phyloP scores from a whole-genome alignment of 169 alveolate genomes.

The Eimeria acervulina region DNA sequence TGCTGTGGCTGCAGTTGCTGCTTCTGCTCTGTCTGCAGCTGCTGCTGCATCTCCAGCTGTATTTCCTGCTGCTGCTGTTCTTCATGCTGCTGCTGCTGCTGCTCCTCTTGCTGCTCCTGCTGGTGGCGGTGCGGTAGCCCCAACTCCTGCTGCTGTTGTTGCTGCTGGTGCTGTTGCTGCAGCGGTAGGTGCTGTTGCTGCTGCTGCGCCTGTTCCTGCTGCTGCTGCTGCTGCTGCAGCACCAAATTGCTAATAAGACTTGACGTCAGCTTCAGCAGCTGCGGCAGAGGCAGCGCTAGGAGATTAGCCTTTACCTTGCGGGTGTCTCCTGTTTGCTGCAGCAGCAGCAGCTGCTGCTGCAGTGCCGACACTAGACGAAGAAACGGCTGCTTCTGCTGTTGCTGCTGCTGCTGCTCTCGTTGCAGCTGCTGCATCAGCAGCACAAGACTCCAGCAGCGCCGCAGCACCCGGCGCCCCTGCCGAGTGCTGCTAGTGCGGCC shows the following conservation, averaged over 20 bases:
- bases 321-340: slow-evolving; percentile 32
- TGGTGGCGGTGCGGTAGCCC: background rate
- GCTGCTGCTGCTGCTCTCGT: slow-evolving; percentile 50
- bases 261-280: slow-evolving; percentile 16
- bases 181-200: slow-evolving; percentile 14
- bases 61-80: slow-evolving; percentile 7
- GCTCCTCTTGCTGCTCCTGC: background rate
- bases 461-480: slow-evolving; percentile 24
- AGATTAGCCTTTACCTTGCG: background rate
- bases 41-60: background rate
- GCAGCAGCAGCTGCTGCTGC: slow-evolving; percentile 80
- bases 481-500: background rate
- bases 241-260: background rate
- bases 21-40: background rate
- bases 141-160: background rate
- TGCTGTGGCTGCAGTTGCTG: slow-evolving; percentile 27
- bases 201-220: slow-evolving; percentile 23
- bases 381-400: background rate
- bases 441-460: slow-evolving; percentile 35
- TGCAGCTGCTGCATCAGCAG: slow-evolving; percentile 69
- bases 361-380: slow-evolving; percentile 12
- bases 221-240: slow-evolving; percentile 48
- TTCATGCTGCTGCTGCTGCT: background rate
- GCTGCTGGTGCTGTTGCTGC: slow-evolving; percentile 31
- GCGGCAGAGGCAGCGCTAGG: slow-evolving; percentile 50